phyloP scores from a whole-genome alignment of 331 rosid genomes.

The Phaseolus coccineus region DNA sequence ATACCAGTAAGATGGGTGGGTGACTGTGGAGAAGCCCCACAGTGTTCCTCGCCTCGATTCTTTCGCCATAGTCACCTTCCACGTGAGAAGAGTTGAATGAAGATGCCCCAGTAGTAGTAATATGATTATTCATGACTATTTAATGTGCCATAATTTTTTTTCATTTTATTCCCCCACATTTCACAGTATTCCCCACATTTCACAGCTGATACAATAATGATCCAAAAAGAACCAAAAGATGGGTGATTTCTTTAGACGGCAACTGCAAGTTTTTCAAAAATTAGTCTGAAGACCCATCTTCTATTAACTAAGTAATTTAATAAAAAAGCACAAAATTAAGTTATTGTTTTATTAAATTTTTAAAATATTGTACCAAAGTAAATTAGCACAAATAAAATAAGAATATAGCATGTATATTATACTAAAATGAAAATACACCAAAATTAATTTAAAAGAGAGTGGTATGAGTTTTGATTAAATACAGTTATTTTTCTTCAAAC shows the following conservation, averaged over 20 bases:
- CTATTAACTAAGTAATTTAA: too few species aligned
- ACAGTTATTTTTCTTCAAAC: not conserved
- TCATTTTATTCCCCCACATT: not conserved
- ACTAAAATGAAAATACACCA: not conserved
- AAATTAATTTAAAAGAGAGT: not conserved
- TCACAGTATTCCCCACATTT: not conserved
- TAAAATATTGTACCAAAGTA: not conserved
- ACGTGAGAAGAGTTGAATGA: slow-evolving; percentile 9
- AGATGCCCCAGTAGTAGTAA: not conserved
- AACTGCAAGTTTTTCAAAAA: too few species aligned
- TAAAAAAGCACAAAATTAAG: too few species aligned
- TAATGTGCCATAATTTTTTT: not conserved
- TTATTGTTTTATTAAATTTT: not conserved
- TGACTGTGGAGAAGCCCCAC: slow-evolving; percentile 14
- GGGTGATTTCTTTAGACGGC: not conserved
- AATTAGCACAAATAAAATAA: too few species aligned
- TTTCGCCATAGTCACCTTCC: slow-evolving; percentile 19
- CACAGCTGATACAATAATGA: too few species aligned
- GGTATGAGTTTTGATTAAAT: not conserved
- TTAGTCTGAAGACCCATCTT: too few species aligned
- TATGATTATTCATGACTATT: not conserved
- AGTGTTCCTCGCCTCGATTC: slow-evolving; percentile 25
- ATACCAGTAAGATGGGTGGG: not conserved
- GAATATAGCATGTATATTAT: too few species aligned
- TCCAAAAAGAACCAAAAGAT: not conserved